A percentile compares a stretch with the other conserved stretches of the same genome.
Conservation (phyloP, 2,329 filamentous ascomycete species). For the Pseudopyricularia javanii region DNA sequence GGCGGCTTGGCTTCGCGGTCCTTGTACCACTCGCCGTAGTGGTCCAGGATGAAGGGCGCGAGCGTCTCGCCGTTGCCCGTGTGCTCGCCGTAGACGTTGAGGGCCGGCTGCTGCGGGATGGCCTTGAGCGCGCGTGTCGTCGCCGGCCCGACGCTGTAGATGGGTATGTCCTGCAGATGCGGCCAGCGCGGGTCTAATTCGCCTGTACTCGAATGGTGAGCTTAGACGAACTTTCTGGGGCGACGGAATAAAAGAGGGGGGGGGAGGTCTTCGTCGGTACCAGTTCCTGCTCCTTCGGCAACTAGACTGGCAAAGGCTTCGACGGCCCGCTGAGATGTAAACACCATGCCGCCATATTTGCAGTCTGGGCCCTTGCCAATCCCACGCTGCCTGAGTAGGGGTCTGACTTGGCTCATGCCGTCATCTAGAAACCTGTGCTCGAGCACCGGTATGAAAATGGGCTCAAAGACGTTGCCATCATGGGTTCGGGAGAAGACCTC, state of each 20-base stretch:
- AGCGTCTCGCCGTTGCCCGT: slow-evolving; percentile 77
- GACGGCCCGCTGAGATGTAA: slow-evolving; percentile 74
- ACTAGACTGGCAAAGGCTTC: slow-evolving; percentile 61
- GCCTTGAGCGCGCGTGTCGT: slow-evolving; percentile 62
- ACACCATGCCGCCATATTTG: slow-evolving; percentile 65
- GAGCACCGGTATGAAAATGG: slow-evolving; percentile 65
- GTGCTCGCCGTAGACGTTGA: slow-evolving; percentile 64
- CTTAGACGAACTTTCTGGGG: background rate
- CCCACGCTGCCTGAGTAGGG: slow-evolving; percentile 29
- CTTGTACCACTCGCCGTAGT: slow-evolving; percentile 51
- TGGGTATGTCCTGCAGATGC: slow-evolving; percentile 40
- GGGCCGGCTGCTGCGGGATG: slow-evolving; percentile 32
- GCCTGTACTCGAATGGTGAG: slow-evolving; percentile 7
- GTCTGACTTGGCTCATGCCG: slow-evolving; percentile 40
- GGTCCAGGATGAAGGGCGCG: slow-evolving; percentile 63
- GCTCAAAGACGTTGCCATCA: slow-evolving; percentile 36
- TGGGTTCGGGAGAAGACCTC: slow-evolving; percentile 45
- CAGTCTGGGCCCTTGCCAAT: slow-evolving; percentile 25
- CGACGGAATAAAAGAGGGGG: no score
- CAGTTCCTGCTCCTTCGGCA: slow-evolving; percentile 32
- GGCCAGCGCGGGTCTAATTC: slow-evolving; percentile 29
- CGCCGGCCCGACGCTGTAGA: slow-evolving; percentile 74
- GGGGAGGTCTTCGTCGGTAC: slow-evolving; percentile 1
- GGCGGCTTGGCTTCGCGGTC: slow-evolving; percentile 37
- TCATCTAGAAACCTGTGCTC: slow-evolving; percentile 55